Evolutionary conservation across 2,329 filamentous ascomycete genomes (phyloP).

Genomic region (Paraconiothyrium brasiliense): DNA sequence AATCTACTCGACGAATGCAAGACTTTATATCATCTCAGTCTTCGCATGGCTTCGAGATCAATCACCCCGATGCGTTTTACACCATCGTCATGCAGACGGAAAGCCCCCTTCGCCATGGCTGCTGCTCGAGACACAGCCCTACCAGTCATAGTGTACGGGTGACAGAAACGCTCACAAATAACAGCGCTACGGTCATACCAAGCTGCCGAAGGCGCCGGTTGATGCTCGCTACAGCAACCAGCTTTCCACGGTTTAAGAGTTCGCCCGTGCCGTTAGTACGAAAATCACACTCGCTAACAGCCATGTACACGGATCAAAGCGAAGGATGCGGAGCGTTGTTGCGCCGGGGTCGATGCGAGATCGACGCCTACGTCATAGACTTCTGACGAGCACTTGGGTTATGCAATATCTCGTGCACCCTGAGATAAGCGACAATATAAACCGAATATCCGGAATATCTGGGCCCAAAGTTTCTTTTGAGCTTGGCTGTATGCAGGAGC

Average conservation of each 20-base stretch:
- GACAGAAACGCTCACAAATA: neutral
- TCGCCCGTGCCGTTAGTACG: neutral
- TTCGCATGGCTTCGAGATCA: neutral
- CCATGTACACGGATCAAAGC: neutral
- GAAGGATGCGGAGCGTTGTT: conserved; percentile 1
- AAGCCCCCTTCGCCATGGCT: neutral
- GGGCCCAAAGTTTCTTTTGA: too few relatives aligned
- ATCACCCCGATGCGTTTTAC: neutral
- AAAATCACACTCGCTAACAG: neutral
- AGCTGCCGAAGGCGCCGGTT: neutral
- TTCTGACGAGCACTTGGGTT: neutral
- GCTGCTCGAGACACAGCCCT: neutral
- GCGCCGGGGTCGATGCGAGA: conserved; percentile 6
- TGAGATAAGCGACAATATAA: too few relatives aligned
- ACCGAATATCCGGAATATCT: too few relatives aligned
- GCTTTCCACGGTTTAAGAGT: neutral
- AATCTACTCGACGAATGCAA: neutral
- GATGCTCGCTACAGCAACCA: neutral
- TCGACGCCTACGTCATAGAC: neutral
- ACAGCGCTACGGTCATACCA: neutral
- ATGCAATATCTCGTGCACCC: too few relatives aligned
- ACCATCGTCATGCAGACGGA: neutral
- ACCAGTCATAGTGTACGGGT: neutral
- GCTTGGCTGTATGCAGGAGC: too few relatives aligned
- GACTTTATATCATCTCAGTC: neutral